Percentiles rank a stretch among this genome's conserved stretches.
phyloP scores from a whole-genome alignment of 192 early-diverging fungal species.

The Funneliformis geosporum region DNA sequence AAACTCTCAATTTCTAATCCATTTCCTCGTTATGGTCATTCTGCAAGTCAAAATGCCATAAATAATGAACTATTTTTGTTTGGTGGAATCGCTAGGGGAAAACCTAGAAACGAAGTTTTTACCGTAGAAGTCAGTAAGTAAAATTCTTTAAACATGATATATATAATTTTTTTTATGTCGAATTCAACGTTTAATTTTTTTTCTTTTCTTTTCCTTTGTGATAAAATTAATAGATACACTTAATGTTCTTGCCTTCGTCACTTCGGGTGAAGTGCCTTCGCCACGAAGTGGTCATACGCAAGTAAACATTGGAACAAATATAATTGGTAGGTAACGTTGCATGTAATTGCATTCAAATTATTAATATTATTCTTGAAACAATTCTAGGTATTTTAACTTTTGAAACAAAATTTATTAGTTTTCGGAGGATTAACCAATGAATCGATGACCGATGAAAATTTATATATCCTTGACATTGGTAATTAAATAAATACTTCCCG shows the following conservation, averaged over 20 bases:
- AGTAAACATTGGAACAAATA: conserved; percentile 48
- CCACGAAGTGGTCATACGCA: conserved; percentile 45
- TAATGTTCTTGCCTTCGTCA: conserved; percentile 39
- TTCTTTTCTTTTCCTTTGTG: not conserved
- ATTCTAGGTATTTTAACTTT: not conserved
- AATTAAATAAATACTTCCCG: conserved; percentile 3
- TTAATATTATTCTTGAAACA: not conserved
- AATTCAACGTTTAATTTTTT: no score
- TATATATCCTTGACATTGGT: conserved; percentile 49
- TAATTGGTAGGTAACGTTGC: conserved; percentile 45
- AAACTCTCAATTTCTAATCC: conserved; percentile 34
- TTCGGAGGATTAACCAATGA: conserved; percentile 41
- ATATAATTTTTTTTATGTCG: no score
- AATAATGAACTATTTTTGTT: conserved; percentile 46
- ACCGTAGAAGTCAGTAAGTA: conserved; percentile 45
- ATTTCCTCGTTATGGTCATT: conserved; percentile 43
- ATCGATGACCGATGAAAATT: conserved; percentile 36
- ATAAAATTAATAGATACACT: conserved; percentile 34
- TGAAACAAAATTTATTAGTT: conserved; percentile 31
- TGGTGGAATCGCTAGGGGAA: conserved; percentile 45
- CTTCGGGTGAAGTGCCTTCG: conserved; percentile 46
- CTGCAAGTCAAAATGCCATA: conserved; percentile 37
- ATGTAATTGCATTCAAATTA: not conserved
- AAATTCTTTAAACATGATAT: not conserved
- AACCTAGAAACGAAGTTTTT: conserved; percentile 41